Percentiles rank a stretch among this genome's conserved stretches.
Evolutionary conservation across 1,139 yeast genomes (phyloP).

Genomic region (Spathaspora sp.): DNA sequence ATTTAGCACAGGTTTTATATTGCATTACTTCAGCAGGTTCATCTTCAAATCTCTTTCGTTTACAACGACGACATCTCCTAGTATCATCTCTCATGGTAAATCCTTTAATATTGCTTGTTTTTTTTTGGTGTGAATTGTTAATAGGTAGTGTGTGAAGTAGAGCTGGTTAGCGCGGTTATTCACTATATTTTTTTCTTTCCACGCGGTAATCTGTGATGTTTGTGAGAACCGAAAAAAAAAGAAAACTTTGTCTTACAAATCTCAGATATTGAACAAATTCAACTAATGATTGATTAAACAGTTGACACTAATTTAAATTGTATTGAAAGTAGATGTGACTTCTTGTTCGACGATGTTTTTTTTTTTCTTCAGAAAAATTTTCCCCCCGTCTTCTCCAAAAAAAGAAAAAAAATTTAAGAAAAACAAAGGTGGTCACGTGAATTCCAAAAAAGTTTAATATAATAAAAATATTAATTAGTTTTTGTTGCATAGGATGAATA

Average conservation of each 20-base stretch:
- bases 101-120: no score
- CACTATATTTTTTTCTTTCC: neutral
- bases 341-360: neutral
- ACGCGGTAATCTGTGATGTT: neutral
- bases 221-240: neutral
- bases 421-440: neutral
- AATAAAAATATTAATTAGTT: no score
- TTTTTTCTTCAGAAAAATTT: neutral
- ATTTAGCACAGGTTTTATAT: conserved; percentile 60
- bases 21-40: conserved; percentile 61
- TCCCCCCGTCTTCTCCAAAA: neutral
- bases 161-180: conserved; percentile 1
- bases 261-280: neutral
- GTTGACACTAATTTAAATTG: neutral
- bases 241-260: neutral
- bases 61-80: conserved; percentile 59
- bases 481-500: no score
- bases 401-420: neutral
- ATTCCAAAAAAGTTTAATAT: neutral
- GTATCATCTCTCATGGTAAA: conserved; percentile 19
- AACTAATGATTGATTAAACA: neutral
- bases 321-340: neutral
- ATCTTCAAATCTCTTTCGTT: conserved; percentile 55
- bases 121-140: no score
- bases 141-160: no score